These are phyloP conservation scores for Apophysomyces variabilis DNA, from an alignment of 371 early-diverging fungal genomes.

Conservation along the genomic window DNA sequence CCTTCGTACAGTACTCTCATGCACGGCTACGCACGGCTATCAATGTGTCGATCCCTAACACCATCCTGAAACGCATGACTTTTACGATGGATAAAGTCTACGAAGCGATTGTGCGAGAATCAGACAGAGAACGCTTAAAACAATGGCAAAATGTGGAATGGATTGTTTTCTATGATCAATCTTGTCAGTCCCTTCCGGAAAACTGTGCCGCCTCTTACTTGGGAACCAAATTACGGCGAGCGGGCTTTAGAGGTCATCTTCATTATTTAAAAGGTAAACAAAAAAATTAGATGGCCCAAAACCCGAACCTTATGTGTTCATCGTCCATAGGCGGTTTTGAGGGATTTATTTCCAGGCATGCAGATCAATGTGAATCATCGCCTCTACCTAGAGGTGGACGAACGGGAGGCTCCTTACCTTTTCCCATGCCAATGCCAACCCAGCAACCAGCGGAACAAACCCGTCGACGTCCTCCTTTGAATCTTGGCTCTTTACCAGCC, in stretches of 20 bases:
- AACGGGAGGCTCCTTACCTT: constrained; percentile 11
- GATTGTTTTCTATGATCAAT: constrained; percentile 64
- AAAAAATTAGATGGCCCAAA: not conserved
- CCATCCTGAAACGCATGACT: constrained; percentile 61
- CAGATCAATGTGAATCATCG: constrained; percentile 35
- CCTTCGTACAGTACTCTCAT: constrained; percentile 53
- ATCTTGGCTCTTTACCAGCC: constrained; percentile 28
- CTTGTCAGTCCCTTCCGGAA: constrained; percentile 42
- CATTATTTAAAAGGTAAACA: constrained; percentile 56
- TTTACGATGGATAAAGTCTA: constrained; percentile 61
- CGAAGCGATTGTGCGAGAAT: constrained; percentile 56
- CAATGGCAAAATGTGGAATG: constrained; percentile 50
- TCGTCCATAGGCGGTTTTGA: constrained; percentile 48
- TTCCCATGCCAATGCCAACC: constrained; percentile 16
- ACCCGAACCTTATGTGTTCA: too few relatives aligned
- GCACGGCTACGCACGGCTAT: constrained; percentile 52
- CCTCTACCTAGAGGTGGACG: constrained; percentile 7
- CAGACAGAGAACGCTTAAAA: constrained; percentile 40
- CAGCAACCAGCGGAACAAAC: constrained; percentile 19
- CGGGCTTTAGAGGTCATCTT: constrained; percentile 45
- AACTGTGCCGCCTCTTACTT: constrained; percentile 52
- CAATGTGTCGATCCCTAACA: constrained; percentile 62
- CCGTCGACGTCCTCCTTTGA: constrained; percentile 39
- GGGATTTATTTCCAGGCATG: constrained; percentile 28
- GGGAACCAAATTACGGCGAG: constrained; percentile 35